phyloP scores from a whole-genome alignment of 768 basidiomycete genomes.

The Boletus rex-veris region DNA sequence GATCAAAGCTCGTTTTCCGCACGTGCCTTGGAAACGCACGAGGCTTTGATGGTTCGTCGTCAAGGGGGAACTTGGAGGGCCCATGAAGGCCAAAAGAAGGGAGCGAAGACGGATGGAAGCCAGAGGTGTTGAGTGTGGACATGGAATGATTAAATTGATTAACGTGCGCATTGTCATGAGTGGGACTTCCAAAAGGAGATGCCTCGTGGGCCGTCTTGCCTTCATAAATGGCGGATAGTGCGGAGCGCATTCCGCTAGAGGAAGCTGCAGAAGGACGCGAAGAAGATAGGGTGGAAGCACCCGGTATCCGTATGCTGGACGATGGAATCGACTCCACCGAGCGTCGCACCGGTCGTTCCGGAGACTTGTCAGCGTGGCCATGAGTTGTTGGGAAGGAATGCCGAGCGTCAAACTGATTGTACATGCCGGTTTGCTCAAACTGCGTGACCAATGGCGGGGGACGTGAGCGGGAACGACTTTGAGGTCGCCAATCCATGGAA shows the following conservation, averaged over 20 bases:
- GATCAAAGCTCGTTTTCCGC: constrained; percentile 93
- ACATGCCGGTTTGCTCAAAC: constrained; percentile 43
- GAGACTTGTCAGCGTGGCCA: constrained; percentile 24
- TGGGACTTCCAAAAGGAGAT: constrained; percentile 37
- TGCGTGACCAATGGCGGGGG: constrained; percentile 53
- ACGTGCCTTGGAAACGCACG: constrained; percentile 79
- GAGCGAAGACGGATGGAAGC: constrained; percentile 66
- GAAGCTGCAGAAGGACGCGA: constrained; percentile 48
- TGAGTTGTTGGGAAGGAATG: constrained; percentile 41
- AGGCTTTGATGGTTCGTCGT: constrained; percentile 36
- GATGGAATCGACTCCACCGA: constrained; percentile 24
- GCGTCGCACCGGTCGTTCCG: constrained; percentile 25
- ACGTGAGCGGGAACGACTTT: constrained; percentile 74
- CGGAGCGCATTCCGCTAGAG: constrained; percentile 36
- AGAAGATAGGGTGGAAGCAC: constrained; percentile 40
- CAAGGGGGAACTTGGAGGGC: constrained; percentile 34
- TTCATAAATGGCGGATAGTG: constrained; percentile 49
- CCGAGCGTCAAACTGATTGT: constrained; percentile 40
- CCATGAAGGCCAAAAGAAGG: constrained; percentile 71
- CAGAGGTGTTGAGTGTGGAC: constrained; percentile 44
- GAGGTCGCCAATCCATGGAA: constrained; percentile 88
- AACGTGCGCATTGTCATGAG: constrained; percentile 27
- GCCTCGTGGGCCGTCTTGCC: constrained; percentile 36
- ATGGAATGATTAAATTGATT: constrained; percentile 38
- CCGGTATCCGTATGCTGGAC: constrained; percentile 38